Percentiles rank a stretch among this genome's conserved stretches.
phyloP scores from a whole-genome alignment of 257 asterid genomes.

The Solanum stenotomum region DNA sequence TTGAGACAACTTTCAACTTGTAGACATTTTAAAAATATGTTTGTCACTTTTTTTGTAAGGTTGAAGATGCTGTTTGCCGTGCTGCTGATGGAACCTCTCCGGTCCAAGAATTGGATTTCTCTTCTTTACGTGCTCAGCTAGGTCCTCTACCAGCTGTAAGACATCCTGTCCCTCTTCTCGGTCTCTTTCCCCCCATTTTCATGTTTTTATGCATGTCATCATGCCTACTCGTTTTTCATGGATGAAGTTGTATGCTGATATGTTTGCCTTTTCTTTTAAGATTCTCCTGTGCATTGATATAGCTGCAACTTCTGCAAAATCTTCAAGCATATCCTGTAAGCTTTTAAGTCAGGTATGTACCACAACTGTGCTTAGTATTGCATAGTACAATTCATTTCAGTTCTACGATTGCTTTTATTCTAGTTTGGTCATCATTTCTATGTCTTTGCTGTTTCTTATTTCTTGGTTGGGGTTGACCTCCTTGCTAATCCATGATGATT shows the following conservation, averaged over 20 bases:
- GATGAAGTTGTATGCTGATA: slow-evolving; percentile 14
- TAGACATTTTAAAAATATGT: background rate
- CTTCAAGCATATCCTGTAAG: slow-evolving; percentile 62
- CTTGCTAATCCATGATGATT: background rate
- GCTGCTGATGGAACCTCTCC: slow-evolving; percentile 74
- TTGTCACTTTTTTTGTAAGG: slow-evolving; percentile 31
- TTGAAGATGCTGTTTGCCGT: slow-evolving; percentile 79
- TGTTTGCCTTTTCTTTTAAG: slow-evolving; percentile 29
- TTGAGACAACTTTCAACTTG: background rate
- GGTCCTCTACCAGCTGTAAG: slow-evolving; percentile 93
- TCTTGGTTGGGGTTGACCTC: slow-evolving; percentile 1
- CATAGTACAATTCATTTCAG: background rate
- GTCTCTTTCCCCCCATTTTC: slow-evolving; percentile 10
- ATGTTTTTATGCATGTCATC: slow-evolving; percentile 10
- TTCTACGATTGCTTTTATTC: background rate
- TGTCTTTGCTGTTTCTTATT: background rate
- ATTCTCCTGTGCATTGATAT: slow-evolving; percentile 87
- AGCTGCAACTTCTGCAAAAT: slow-evolving; percentile 80
- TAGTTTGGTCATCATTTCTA: background rate
- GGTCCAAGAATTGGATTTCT: slow-evolving; percentile 68
- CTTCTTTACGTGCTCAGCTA: slow-evolving; percentile 73
- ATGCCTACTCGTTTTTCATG: slow-evolving; percentile 13
- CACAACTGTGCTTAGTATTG: slow-evolving; percentile 7
- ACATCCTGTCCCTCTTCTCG: slow-evolving; percentile 9
- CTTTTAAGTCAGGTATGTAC: slow-evolving; percentile 71